phyloP scores from a whole-genome alignment of 2,329 filamentous ascomycete genomes.

The Pyrenochaeta sp. region DNA sequence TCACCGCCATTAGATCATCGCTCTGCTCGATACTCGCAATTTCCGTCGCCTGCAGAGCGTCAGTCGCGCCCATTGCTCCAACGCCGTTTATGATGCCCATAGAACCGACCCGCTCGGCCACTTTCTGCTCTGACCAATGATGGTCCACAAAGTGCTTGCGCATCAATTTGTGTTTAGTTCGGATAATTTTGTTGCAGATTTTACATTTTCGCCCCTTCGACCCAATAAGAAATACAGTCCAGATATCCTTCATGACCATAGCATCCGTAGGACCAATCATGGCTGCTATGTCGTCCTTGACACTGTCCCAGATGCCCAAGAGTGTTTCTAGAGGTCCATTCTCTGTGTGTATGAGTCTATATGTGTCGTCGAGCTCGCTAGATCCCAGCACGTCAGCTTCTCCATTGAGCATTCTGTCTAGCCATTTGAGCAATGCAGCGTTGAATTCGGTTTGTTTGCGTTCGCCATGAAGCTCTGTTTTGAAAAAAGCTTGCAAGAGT shows the following conservation, averaged over 20 bases:
- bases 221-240: slow-evolving; percentile 13
- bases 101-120: not conserved
- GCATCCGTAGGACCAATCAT: slow-evolving; percentile 10
- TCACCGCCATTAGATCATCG: too few relatives aligned
- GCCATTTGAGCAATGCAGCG: slow-evolving; percentile 1
- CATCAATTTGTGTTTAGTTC: slow-evolving; percentile 10
- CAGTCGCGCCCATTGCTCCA: not conserved
- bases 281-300: slow-evolving; percentile 18
- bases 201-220: slow-evolving; percentile 15
- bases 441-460: slow-evolving; percentile 14
- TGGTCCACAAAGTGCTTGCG: slow-evolving; percentile 16
- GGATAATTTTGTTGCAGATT: slow-evolving; percentile 11
- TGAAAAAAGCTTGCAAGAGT: slow-evolving; percentile 23
- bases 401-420: slow-evolving; percentile 18
- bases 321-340: slow-evolving; percentile 11
- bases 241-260: slow-evolving; percentile 7
- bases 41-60: not conserved
- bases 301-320: slow-evolving; percentile 17
- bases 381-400: slow-evolving; percentile 6
- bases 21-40: not conserved
- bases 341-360: not conserved
- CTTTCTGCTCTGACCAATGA: slow-evolving; percentile 17
- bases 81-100: not conserved
- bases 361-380: not conserved
- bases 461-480: slow-evolving; percentile 17